A percentile compares a stretch with the other conserved stretches of the same genome.
Conservation (phyloP, 441 rosid genomes). For the Populus hybrid region DNA sequence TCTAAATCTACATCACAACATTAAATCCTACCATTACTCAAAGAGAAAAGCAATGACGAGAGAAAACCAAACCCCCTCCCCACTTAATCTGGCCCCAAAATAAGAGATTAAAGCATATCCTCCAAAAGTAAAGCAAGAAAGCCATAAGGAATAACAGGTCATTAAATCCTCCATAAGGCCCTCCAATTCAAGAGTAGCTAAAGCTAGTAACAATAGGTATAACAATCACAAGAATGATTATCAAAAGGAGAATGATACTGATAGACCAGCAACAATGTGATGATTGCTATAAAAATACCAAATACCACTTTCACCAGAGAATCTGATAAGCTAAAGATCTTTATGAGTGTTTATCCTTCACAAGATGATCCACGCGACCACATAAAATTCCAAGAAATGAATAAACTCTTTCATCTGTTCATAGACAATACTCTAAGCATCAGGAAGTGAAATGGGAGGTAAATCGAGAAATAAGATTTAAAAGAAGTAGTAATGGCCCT, state of each 20-base stretch:
- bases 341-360: neutral
- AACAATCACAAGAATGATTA: constrained; percentile 62
- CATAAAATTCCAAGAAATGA: neutral
- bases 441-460: neutral
- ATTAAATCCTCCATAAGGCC: constrained; percentile 31
- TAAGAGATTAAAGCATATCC: constrained; percentile 7
- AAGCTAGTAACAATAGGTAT: constrained; percentile 74
- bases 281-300: constrained; percentile 21
- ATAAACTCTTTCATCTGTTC: constrained; percentile 46
- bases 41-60: constrained; percentile 7
- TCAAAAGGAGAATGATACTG: constrained; percentile 57
- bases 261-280: constrained; percentile 26
- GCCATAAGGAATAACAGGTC: constrained; percentile 38
- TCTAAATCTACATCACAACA: neutral
- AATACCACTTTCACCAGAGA: constrained; percentile 21
- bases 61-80: neutral
- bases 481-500: neutral
- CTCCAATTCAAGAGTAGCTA: constrained; percentile 51
- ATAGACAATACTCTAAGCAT: constrained; percentile 2
- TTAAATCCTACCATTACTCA: neutral
- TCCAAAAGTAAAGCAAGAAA: neutral
- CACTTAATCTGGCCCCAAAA: constrained; percentile 13
- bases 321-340: constrained; percentile 30
- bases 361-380: too few relatives aligned
- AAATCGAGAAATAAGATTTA: neutral